Evolutionary conservation across 2,329 filamentous ascomycete species (phyloP), one percentile per base, ranked within the genome.

Genomic region (Incumbomyces lentus): DNA sequence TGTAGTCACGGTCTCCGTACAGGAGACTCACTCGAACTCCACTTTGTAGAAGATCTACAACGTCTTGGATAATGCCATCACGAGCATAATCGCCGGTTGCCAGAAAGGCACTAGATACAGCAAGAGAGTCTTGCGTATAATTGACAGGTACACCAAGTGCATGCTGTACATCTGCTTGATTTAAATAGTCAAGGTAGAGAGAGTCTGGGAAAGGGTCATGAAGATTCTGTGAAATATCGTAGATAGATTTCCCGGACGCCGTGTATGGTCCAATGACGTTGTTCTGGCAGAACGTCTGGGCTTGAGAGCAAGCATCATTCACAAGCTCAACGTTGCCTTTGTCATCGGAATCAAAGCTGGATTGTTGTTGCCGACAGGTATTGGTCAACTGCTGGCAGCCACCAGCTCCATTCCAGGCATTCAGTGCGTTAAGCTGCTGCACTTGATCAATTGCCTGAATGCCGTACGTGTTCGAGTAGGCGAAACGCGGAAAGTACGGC

Each of bases 111-210:
- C 34, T 40, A 22, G 49, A 65, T 18, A 68, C 60, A 6, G 58
- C 57, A 19, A 56, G 54, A 35, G 61, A 67, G 18, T 53, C 47
- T 43, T 59, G 48, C 0, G 66, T 64, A 49, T 66, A 68, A 48
- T 69, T 68, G n/a, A 67, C 54, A 3, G 59, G 51, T 0, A 74
- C 77, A 8, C 78, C 78, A 49, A 82, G 72, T 0, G 76, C 76
- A 16, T 64, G 55, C 52, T 76, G 75, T 0, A 81, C 70, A 8
- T 65, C 58, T 1, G 69, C 63, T 2, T 67, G 69, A 60, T 82
- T 81, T 19, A 82, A 67, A 56, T 81, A 82, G n/a, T 70, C 63
- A 11, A 64, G 59, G 53, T 72, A 81, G 60, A 73, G 76, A 0
- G 57, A 55, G 52, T 75, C 72, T 1, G 78, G 78, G 58, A 81